Evolutionary conservation across 352 stramenopile species (phyloP).

Genomic region (Phytophthora hybrid): DNA sequence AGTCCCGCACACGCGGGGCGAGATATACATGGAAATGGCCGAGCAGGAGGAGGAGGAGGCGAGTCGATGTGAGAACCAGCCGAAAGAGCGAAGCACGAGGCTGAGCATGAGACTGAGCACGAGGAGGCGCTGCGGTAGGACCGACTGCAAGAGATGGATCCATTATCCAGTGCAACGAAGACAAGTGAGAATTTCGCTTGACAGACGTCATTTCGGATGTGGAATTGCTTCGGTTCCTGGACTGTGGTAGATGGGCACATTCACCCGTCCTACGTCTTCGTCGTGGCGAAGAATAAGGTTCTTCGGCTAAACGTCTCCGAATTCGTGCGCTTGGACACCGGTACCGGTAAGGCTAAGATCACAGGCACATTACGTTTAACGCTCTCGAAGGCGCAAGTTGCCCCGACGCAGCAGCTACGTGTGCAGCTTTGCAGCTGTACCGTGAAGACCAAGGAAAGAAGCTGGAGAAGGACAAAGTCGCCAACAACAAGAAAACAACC

Average conservation of each 20-base stretch:
- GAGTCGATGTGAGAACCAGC: constrained; percentile 76
- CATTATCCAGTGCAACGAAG: constrained; percentile 93
- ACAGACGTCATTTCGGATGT: constrained; percentile 82
- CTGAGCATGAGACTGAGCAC: constrained; percentile 77
- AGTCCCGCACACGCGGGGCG: constrained; percentile 58
- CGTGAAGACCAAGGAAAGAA: constrained; percentile 43
- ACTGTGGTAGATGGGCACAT: constrained; percentile 95
- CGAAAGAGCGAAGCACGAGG: constrained; percentile 82
- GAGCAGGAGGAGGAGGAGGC: constrained; percentile 93
- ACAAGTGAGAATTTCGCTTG: constrained; percentile 89
- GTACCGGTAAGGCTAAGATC: constrained; percentile 55
- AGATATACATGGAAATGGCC: constrained; percentile 94
- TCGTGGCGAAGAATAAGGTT: constrained; percentile 95
- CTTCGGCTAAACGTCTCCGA: constrained; percentile 68
- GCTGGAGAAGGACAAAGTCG: constrained; percentile 10
- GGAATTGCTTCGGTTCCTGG: constrained; percentile 87
- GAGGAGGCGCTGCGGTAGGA: constrained; percentile 52
- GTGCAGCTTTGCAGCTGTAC: constrained; percentile 35
- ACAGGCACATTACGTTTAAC: constrained; percentile 62
- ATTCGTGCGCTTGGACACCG: constrained; percentile 55
- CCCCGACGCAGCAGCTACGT: constrained; percentile 45
- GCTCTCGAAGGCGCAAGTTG: constrained; percentile 61
- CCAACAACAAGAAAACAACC: not conserved
- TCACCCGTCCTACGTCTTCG: constrained; percentile 92
- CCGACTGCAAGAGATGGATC: constrained; percentile 42